A percentile compares a stretch with the other conserved stretches of the same genome.
These are phyloP conservation scores for Anacardium occidentale DNA, from an alignment of 345 rosid genomes.

Conservation along the genomic window DNA sequence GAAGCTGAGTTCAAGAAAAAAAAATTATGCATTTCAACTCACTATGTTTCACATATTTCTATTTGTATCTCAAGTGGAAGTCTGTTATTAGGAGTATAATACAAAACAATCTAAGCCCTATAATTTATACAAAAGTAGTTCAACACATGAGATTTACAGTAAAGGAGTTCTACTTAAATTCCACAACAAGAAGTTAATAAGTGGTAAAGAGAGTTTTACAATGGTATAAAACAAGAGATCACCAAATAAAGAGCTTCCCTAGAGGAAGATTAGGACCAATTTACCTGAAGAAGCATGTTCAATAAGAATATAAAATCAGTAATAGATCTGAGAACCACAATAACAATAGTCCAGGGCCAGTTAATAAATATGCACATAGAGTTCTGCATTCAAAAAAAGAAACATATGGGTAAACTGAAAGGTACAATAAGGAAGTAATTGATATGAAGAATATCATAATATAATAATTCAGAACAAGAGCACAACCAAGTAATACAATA, in stretches of 20 bases:
- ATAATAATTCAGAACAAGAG: background rate
- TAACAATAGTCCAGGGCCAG: constrained; percentile 39
- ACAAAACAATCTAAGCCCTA: background rate
- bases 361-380: constrained; percentile 53
- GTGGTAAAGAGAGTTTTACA: background rate
- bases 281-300: constrained; percentile 85
- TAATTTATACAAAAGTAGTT: background rate
- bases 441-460: background rate
- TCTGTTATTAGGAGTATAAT: background rate
- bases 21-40: background rate
- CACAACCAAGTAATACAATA: too few relatives aligned
- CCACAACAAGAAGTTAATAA: background rate
- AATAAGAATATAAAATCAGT: constrained; percentile 66
- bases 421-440: background rate
- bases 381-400: constrained; percentile 40
- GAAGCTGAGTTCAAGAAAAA: too few relatives aligned
- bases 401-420: background rate
- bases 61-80: background rate
- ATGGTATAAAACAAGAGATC: too few relatives aligned
- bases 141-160: background rate
- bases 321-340: constrained; percentile 53
- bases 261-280: background rate
- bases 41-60: background rate
- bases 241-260: too few relatives aligned
- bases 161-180: background rate